Conservation (phyloP, 2,329 filamentous ascomycete genomes). For the Coniochaeta sp. region DNA sequence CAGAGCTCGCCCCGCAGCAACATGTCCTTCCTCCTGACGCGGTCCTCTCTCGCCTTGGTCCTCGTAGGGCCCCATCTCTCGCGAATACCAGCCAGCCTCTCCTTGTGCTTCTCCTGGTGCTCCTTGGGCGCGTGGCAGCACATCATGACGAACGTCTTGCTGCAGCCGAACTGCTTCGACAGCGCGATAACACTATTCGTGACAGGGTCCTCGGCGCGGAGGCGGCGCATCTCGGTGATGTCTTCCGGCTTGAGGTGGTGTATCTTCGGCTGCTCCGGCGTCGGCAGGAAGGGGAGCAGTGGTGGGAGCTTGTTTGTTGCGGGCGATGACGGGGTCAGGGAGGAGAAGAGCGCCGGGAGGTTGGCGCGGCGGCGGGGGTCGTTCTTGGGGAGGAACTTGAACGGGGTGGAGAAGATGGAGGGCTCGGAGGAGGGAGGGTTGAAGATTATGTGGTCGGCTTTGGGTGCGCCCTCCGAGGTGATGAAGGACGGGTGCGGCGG, state of each 20-base stretch:
- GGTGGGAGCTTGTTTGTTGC: constrained; percentile 2
- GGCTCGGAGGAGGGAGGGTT: constrained; percentile 39
- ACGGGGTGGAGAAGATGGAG: constrained; percentile 57
- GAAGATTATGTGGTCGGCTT: constrained; percentile 35
- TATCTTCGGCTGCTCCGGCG: constrained; percentile 16
- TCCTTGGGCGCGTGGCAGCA: constrained; percentile 41
- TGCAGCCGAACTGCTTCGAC: constrained; percentile 48
- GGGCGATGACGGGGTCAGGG: constrained; percentile 14
- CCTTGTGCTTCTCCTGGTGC: constrained; percentile 38
- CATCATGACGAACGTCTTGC: constrained; percentile 49
- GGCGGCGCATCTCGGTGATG: constrained; percentile 51
- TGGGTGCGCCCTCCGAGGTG: constrained; percentile 16
- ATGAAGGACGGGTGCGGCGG: constrained; percentile 55
- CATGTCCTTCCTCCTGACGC: constrained; percentile 44
- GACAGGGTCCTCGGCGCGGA: constrained; percentile 45
- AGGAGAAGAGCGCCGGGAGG: constrained; percentile 35
- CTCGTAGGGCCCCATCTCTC: constrained; percentile 51
- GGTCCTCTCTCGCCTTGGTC: constrained; percentile 47
- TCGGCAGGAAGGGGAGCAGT: constrained; percentile 7
- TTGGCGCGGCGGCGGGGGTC: constrained; percentile 47
- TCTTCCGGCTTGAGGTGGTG: constrained; percentile 49
- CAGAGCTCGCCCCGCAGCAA: constrained; percentile 45
- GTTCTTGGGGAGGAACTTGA: constrained; percentile 54
- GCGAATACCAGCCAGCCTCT: constrained; percentile 39
- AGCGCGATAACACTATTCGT: constrained; percentile 47